phyloP scores from a whole-genome alignment of 2,329 filamentous ascomycete species.

The Pseudogymnoascus sp. region DNA sequence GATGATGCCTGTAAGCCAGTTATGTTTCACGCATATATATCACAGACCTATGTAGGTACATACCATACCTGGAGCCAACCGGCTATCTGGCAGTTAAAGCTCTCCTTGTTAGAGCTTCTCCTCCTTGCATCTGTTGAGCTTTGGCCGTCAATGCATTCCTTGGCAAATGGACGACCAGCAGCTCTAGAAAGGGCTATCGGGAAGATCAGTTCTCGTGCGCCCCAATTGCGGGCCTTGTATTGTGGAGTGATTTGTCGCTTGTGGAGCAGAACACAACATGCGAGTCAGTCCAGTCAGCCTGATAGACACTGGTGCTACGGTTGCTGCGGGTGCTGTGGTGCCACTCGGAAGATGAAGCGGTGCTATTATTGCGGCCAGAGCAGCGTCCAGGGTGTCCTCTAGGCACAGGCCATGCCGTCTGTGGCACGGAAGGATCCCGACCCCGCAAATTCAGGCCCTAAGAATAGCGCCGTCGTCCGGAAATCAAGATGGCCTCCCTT shows the following conservation, averaged over 20 bases:
- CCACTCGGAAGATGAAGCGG: slow-evolving; percentile 4
- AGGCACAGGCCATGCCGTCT: slow-evolving; percentile 6
- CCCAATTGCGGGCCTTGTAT: not conserved
- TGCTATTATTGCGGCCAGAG: not conserved
- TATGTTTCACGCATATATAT: slow-evolving; percentile 4
- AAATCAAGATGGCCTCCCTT: not conserved
- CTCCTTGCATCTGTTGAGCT: not conserved
- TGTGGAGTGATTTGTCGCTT: slow-evolving; percentile 5
- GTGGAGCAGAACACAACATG: slow-evolving; percentile 2
- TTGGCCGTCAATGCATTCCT: slow-evolving; percentile 3
- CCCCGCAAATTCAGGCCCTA: not conserved
- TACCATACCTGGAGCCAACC: not conserved
- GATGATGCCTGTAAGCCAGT: slow-evolving; percentile 1
- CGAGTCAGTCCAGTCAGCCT: not conserved
- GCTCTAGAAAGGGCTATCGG: slow-evolving; percentile 1
- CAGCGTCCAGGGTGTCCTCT: not conserved
- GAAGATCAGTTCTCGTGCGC: slow-evolving; percentile 4
- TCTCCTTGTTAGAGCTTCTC: not conserved
- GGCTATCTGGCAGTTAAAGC: not conserved
- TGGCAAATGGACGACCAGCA: not conserved
- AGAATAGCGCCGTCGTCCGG: slow-evolving; percentile 4
- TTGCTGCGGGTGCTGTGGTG: not conserved
- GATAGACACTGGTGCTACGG: not conserved
- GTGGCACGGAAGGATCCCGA: slow-evolving; percentile 6
- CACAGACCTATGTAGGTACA: not conserved